Percentiles rank a stretch among this genome's conserved stretches.
Conservation (phyloP, 345 rosid genomes). For the Eucalyptus victrix region DNA sequence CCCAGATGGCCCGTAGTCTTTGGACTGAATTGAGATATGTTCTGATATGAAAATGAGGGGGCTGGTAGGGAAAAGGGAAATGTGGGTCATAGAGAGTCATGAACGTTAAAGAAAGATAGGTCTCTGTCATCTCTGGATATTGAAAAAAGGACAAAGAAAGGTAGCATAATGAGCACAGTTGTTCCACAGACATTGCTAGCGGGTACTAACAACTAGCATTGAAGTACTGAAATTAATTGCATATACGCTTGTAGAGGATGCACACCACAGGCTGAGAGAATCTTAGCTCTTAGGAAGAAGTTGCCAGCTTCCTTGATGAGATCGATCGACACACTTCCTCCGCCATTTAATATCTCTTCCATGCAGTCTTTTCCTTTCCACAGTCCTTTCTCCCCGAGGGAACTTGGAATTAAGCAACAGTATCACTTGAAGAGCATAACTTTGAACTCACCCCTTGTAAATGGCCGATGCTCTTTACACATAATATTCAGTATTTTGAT, state of each 20-base stretch:
- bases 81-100: conserved; percentile 43
- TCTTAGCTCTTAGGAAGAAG: conserved; percentile 28
- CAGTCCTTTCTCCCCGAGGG: neutral
- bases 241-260: neutral
- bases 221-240: neutral
- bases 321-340: conserved; percentile 46
- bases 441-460: no score
- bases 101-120: conserved; percentile 69
- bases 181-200: neutral
- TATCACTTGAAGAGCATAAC: neutral
- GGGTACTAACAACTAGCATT: neutral
- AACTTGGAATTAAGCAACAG: neutral
- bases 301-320: conserved; percentile 18
- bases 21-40: neutral
- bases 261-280: conserved; percentile 65
- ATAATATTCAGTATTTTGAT: no score
- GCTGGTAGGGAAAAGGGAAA: neutral
- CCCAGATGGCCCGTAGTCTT: conserved; percentile 46
- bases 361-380: neutral
- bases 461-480: neutral
- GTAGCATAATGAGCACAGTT: neutral
- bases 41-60: neutral
- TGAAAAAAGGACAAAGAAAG: neutral
- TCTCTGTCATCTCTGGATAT: conserved; percentile 71
- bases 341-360: conserved; percentile 57